Conservation (phyloP, 441 rosid species). For the Gossypium laxum region DNA sequence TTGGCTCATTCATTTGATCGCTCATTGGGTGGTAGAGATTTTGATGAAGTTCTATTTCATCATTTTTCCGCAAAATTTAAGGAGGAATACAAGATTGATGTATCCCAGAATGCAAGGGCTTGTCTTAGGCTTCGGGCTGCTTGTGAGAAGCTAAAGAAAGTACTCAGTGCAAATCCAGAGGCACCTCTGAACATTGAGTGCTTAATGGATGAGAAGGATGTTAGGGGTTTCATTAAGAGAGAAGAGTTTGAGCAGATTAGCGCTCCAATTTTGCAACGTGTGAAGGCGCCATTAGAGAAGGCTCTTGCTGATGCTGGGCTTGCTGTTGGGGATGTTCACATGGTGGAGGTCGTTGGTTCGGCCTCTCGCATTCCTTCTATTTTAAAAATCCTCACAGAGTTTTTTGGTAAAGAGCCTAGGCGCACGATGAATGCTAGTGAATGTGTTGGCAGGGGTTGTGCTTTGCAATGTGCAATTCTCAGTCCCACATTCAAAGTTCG, state of each 20-base stretch:
- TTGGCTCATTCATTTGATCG: constrained; percentile 71
- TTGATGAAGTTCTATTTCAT: constrained; percentile 73
- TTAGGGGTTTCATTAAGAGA: constrained; percentile 70
- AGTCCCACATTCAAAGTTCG: constrained; percentile 95
- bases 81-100: constrained; percentile 84
- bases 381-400: constrained; percentile 63
- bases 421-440: constrained; percentile 97
- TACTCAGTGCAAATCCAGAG: constrained; percentile 84
- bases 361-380: constrained; percentile 80
- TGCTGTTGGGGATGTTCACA: constrained; percentile 57
- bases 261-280: constrained; percentile 73
- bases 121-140: constrained; percentile 70
- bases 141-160: constrained; percentile 86
- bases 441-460: constrained; percentile 87
- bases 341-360: constrained; percentile 88
- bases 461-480: constrained; percentile 88
- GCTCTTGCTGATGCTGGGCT: constrained; percentile 84
- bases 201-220: constrained; percentile 95
- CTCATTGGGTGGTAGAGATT: constrained; percentile 83
- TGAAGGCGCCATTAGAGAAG: constrained; percentile 74
- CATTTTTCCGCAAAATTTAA: constrained; percentile 74
- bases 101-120: constrained; percentile 76
- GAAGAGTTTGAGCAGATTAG: constrained; percentile 87
- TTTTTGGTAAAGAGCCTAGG: constrained; percentile 93
- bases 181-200: constrained; percentile 88